Percentiles rank a stretch among this genome's conserved stretches.
Conservation (phyloP, 2,329 filamentous ascomycete species). For the Leptographium flavum region DNA sequence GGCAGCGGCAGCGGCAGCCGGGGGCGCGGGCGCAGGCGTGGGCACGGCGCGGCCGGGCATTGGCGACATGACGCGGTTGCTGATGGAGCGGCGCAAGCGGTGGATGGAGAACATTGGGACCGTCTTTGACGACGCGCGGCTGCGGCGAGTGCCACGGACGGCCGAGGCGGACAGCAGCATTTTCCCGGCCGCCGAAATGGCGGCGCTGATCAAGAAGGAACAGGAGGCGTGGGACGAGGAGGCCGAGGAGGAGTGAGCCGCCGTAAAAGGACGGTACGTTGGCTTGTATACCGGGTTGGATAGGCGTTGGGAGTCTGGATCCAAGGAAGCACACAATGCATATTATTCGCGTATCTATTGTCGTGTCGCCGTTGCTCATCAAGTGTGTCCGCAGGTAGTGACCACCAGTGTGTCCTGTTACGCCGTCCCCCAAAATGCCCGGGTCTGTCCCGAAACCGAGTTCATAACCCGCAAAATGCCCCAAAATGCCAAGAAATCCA, state of each 20-base stretch:
- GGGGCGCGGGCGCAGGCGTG: conserved; percentile 21
- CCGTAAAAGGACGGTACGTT: too few relatives aligned
- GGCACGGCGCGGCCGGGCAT: conserved; percentile 64
- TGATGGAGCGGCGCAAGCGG: conserved; percentile 81
- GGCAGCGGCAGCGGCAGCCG: conserved; percentile 23
- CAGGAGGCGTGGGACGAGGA: conserved; percentile 73
- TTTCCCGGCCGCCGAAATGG: conserved; percentile 62
- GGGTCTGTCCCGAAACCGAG: background rate
- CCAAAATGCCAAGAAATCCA: conserved; percentile 4
- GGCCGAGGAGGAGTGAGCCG: conserved; percentile 52
- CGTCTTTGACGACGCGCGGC: conserved; percentile 73
- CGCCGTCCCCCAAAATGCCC: background rate
- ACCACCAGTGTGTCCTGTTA: background rate
- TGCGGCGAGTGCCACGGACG: conserved; percentile 54
- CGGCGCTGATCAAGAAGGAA: conserved; percentile 57
- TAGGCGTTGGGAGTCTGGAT: too few relatives aligned
- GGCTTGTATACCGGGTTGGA: too few relatives aligned
- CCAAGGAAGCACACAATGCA: too few relatives aligned
- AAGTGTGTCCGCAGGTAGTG: background rate
- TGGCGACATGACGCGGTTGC: conserved; percentile 74
- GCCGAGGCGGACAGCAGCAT: conserved; percentile 53
- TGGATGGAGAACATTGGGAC: conserved; percentile 88
- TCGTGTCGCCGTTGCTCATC: background rate
- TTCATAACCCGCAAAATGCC: background rate
- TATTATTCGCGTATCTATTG: too few relatives aligned